Evolutionary conservation across 2,329 filamentous ascomycete genomes (phyloP).

Genomic region (Penicillium sp.): DNA sequence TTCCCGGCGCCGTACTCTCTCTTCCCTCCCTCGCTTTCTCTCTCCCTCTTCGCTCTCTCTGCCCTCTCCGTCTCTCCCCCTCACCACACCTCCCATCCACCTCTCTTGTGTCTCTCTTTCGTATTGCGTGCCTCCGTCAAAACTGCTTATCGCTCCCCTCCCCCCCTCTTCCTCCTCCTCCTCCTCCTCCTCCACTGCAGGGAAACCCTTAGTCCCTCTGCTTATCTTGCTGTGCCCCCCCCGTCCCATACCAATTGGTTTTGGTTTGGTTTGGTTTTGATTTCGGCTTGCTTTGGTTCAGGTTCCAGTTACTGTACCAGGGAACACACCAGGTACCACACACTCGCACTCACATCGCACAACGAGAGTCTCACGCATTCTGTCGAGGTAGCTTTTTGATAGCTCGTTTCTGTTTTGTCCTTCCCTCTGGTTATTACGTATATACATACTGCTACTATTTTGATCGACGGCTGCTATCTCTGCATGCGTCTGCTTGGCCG

Average conservation of each 20-base stretch:
- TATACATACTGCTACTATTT: background rate
- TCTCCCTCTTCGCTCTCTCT: background rate
- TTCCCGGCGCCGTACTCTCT: constrained; percentile 14
- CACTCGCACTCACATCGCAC: too few species aligned
- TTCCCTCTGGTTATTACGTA: background rate
- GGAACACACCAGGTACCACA: background rate
- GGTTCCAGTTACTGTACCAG: too few species aligned
- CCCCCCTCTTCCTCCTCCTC: background rate
- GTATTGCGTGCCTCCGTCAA: too few species aligned
- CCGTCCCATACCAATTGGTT: constrained; percentile 6
- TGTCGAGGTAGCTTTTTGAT: constrained; percentile 1
- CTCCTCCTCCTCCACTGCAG: background rate
- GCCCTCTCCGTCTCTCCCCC: background rate
- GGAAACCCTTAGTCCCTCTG: background rate
- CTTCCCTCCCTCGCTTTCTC: background rate
- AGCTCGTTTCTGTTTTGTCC: background rate
- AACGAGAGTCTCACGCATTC: background rate
- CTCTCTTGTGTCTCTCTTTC: background rate
- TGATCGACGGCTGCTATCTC: background rate
- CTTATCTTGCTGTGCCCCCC: background rate
- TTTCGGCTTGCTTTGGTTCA: constrained; percentile 15
- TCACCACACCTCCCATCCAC: background rate
- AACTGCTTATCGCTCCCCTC: background rate
- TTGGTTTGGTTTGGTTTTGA: background rate
- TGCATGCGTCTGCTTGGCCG: background rate